These are phyloP conservation scores for Rhizopogon vesiculosus DNA, from an alignment of 768 basidiomycete species.

Conservation along the genomic window DNA sequence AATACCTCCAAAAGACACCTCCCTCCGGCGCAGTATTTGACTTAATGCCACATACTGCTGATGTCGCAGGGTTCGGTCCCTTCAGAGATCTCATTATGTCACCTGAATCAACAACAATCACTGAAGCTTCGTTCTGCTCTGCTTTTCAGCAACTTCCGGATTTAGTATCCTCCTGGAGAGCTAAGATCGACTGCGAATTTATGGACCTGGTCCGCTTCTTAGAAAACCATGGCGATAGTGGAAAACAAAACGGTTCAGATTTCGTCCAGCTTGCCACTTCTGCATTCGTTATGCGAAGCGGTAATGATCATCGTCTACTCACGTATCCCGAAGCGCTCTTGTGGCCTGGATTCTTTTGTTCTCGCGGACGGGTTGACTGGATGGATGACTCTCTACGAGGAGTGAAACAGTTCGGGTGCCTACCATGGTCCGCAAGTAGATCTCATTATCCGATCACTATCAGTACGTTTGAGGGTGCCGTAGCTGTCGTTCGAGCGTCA, in stretches of 20 bases:
- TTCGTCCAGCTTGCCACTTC: background rate
- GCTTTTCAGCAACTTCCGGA: background rate
- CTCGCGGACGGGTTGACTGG: background rate
- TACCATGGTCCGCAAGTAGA: background rate
- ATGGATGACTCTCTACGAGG: background rate
- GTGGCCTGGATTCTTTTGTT: background rate
- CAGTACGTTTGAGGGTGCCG: background rate
- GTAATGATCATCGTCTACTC: background rate
- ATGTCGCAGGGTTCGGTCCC: background rate
- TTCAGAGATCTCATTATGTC: conserved; percentile 1
- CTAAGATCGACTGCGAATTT: background rate
- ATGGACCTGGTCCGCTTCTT: background rate
- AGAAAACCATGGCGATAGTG: background rate
- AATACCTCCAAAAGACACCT: background rate
- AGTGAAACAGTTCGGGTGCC: background rate
- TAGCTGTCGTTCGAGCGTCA: background rate
- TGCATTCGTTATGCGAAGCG: background rate
- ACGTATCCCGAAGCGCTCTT: background rate
- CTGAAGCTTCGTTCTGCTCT: background rate
- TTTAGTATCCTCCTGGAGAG: background rate
- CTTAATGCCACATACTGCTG: background rate
- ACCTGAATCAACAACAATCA: background rate
- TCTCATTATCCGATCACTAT: background rate
- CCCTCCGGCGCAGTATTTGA: background rate
- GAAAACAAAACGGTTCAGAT: background rate